A percentile compares a stretch with the other conserved stretches of the same genome.
These are phyloP conservation scores for Macrocybe gigantea DNA, from an alignment of 768 basidiomycete genomes.

Conservation along the genomic window DNA sequence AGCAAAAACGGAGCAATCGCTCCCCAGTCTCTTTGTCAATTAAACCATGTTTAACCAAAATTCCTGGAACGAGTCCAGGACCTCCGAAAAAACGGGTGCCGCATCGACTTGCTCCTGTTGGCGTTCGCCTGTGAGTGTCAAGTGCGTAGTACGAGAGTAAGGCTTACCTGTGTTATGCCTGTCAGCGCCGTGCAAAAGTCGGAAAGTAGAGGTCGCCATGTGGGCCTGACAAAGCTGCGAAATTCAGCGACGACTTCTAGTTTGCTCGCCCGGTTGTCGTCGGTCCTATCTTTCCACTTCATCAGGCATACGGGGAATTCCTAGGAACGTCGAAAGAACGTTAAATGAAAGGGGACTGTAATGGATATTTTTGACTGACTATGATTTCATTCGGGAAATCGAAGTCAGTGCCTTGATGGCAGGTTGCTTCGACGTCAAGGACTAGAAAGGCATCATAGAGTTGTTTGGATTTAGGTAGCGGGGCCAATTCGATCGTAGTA, in stretches of 20 bases:
- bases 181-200: slow-evolving; percentile 84
- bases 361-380: slow-evolving; percentile 36
- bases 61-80: slow-evolving; percentile 53
- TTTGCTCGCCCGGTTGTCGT: slow-evolving; percentile 43
- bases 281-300: slow-evolving; percentile 65
- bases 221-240: slow-evolving; percentile 82
- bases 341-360: not conserved
- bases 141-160: not conserved
- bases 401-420: slow-evolving; percentile 60
- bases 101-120: slow-evolving; percentile 70
- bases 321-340: slow-evolving; percentile 30
- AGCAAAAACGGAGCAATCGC: slow-evolving; percentile 61
- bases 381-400: slow-evolving; percentile 96
- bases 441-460: slow-evolving; percentile 79
- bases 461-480: slow-evolving; percentile 24
- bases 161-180: slow-evolving; percentile 84
- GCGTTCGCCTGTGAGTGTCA: slow-evolving; percentile 2
- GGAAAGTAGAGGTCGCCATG: slow-evolving; percentile 78
- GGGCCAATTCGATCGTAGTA: not conserved
- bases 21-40: slow-evolving; percentile 54
- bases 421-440: slow-evolving; percentile 88
- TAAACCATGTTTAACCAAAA: slow-evolving; percentile 72
- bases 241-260: slow-evolving; percentile 78
- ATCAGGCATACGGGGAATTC: slow-evolving; percentile 92
- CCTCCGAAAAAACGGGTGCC: slow-evolving; percentile 70